Evolutionary conservation across 1,284 basidiomycete species (phyloP).

Genomic region (Moesziomyces antarcticus): DNA sequence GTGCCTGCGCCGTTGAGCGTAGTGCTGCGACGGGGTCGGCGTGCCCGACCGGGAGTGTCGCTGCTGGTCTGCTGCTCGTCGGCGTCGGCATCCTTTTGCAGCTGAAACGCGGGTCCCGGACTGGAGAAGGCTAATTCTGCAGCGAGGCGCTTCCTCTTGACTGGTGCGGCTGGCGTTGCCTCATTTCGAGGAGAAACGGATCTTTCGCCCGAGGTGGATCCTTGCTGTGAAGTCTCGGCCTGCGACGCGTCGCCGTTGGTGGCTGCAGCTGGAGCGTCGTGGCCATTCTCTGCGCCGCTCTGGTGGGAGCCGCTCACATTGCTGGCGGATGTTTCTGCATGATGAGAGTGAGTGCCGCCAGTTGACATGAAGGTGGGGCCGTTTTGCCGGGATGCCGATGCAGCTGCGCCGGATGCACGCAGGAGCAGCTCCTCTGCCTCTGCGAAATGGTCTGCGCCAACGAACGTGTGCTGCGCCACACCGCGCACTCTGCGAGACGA

Average conservation of each 20-base stretch:
- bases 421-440: slow-evolving; percentile 1
- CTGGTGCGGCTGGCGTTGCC: slow-evolving; percentile 22
- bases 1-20: slow-evolving; percentile 7
- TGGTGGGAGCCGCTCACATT: slow-evolving; percentile 22
- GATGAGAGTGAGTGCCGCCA: slow-evolving; percentile 20
- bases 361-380: slow-evolving; percentile 35
- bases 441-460: background rate
- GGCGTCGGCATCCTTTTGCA: slow-evolving; percentile 12
- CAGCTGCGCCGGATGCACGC: slow-evolving; percentile 4
- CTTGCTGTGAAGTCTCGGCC: slow-evolving; percentile 22
- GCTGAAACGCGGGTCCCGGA: slow-evolving; percentile 60
- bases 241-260: slow-evolving; percentile 4
- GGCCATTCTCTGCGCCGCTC: slow-evolving; percentile 13
- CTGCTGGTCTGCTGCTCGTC: slow-evolving; percentile 13
- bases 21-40: slow-evolving; percentile 30
- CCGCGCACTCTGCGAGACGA: background rate
- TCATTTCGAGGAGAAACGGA: slow-evolving; percentile 18
- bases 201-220: slow-evolving; percentile 10
- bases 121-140: slow-evolving; percentile 61
- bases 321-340: slow-evolving; percentile 30
- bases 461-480: background rate
- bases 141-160: slow-evolving; percentile 53
- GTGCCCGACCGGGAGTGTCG: slow-evolving; percentile 17
- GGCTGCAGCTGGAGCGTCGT: slow-evolving; percentile 1
- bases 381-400: slow-evolving; percentile 2